A percentile compares a stretch with the other conserved stretches of the same genome.
Evolutionary conservation across 1,139 yeast species (phyloP).

Genomic region (Diutina scorzettiae): DNA sequence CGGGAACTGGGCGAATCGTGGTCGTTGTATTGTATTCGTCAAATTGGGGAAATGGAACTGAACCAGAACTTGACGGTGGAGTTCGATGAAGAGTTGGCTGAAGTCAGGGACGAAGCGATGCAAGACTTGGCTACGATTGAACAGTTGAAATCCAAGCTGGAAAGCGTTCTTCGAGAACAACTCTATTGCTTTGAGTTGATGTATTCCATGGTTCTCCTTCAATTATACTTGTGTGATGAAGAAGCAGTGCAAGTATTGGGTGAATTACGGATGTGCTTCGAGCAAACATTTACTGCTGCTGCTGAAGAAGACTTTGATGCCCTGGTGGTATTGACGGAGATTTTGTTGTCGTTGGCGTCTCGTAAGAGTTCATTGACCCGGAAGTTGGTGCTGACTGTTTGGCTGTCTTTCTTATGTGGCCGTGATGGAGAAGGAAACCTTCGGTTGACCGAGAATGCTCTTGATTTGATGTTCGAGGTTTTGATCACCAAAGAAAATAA

Average conservation of each 20-base stretch:
- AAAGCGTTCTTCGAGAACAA: constrained; percentile 13
- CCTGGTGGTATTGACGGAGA: constrained; percentile 62
- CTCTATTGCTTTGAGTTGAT: constrained; percentile 50
- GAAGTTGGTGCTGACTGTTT: constrained; percentile 59
- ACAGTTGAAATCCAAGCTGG: constrained; percentile 13
- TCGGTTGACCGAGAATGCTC: constrained; percentile 27
- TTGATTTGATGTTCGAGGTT: constrained; percentile 53
- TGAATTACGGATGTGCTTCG: constrained; percentile 52
- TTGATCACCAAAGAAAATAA: constrained; percentile 66
- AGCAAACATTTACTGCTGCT: constrained; percentile 17
- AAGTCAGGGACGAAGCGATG: constrained; percentile 39
- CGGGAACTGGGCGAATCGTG: constrained; percentile 42
- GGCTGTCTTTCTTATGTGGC: constrained; percentile 47
- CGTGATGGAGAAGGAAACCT: constrained; percentile 18
- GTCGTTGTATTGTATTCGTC: constrained; percentile 36
- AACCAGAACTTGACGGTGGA: constrained; percentile 22
- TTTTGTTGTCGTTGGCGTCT: constrained; percentile 62
- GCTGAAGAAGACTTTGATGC: constrained; percentile 17
- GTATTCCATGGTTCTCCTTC: constrained; percentile 68
- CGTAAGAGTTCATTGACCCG: constrained; percentile 63
- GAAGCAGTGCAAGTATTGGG: constrained; percentile 69
- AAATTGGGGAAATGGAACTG: constrained; percentile 17
- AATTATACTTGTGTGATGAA: constrained; percentile 66
- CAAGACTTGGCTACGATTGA: constrained; percentile 36
- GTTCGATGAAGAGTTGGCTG: constrained; percentile 43